Evolutionary conservation across 2,329 filamentous ascomycete genomes (phyloP), one percentile per base, ranked within the genome.

Genomic region (Fusarium incarnatum): DNA sequence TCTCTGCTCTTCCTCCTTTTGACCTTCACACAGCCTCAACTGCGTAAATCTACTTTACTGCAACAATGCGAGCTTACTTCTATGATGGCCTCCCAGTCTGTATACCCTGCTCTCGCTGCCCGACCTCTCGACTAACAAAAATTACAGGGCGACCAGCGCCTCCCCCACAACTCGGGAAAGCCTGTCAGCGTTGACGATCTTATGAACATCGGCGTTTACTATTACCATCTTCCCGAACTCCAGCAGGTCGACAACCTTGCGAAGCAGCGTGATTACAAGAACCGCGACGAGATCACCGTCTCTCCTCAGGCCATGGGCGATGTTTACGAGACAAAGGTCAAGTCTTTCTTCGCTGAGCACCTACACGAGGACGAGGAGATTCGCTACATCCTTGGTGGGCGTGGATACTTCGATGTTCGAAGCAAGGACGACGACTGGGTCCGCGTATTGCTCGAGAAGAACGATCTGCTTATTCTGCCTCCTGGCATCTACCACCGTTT

Each of bases 281-380:
- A 98, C 85, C 92, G 95, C 60, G 96, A 99, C 83, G 91, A 97
- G 82, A 92, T 98, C 79, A 92, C 88, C 64, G 93, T 99, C 23
- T 97, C 93, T 10, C 95, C 94, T 0, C 85, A 90, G 69, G 91
- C 89, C 70, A 94, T 98, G 91, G 94, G 94, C 60, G 92, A 88
- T 41, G 82, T 89, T 46, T 99, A 98, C 83, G 95, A 99, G 82
- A 88, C 92, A 69, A 98, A 98, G 81, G 94, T 99, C 68, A 94
- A 94, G 83, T 89, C 82, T 72, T 99, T 99, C 84, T 99, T 98
- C 84, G 80, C 92, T 75, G 96, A 99, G 85, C 96, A 99, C 80
- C 81, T 99, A 75, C 96, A 99, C 79, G 96, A 99, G 83, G 96
- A 99, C 74, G 96, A 99, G 83, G 96, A 99, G 86, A 99, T 99